A percentile compares a stretch with the other conserved stretches of the same genome.
These are phyloP conservation scores for Didymellaceae sp. DNA, from an alignment of 2,329 filamentous ascomycete genomes.

Conservation along the genomic window DNA sequence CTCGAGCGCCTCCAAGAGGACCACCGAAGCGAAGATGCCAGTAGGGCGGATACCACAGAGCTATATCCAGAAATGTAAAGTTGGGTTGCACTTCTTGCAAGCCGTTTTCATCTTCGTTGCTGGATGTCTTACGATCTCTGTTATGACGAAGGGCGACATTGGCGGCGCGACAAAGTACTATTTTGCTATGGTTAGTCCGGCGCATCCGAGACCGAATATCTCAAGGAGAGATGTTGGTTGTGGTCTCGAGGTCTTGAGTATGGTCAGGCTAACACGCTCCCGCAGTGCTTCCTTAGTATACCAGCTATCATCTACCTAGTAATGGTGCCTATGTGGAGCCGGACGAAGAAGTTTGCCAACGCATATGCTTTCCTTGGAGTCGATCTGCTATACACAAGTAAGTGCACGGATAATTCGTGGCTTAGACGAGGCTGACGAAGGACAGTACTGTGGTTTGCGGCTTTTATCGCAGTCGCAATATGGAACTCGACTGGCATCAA, in stretches of 20 bases:
- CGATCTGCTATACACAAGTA: conserved; percentile 56
- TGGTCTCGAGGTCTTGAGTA: neutral
- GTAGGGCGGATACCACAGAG: conserved; percentile 48
- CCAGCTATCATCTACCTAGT: conserved; percentile 66
- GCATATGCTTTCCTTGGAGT: conserved; percentile 65
- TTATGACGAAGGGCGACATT: conserved; percentile 62
- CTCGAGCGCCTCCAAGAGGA: conserved; percentile 1
- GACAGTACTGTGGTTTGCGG: conserved; percentile 63
- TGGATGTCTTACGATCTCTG: conserved; percentile 63
- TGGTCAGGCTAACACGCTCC: conserved; percentile 23
- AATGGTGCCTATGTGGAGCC: conserved; percentile 66
- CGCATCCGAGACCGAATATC: neutral
- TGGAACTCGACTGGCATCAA: conserved; percentile 63
- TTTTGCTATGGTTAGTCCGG: conserved; percentile 61
- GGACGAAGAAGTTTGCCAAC: conserved; percentile 64
- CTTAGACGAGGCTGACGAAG: conserved; percentile 1
- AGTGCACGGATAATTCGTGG: neutral
- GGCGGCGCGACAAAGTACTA: conserved; percentile 64
- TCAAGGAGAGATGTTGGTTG: neutral
- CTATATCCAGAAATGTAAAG: conserved; percentile 63
- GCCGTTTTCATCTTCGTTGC: conserved; percentile 64
- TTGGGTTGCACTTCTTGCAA: conserved; percentile 61
- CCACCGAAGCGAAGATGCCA: conserved; percentile 41
- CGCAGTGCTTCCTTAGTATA: conserved; percentile 65
- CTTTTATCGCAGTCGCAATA: conserved; percentile 62